phyloP scores from a whole-genome alignment of 768 basidiomycete genomes.

The Mycena venus region DNA sequence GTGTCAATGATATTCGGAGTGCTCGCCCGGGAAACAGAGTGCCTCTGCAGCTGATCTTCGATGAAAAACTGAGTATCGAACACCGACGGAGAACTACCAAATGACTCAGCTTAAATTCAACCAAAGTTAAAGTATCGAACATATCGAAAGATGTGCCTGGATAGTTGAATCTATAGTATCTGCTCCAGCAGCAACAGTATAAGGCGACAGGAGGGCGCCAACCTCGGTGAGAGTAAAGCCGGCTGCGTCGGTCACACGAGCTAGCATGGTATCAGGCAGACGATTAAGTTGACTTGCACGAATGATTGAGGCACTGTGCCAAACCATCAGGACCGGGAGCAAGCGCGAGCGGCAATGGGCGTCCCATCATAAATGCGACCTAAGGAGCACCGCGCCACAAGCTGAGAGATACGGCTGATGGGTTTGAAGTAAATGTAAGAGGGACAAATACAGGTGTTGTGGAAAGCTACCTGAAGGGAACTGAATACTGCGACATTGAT shows the following conservation, averaged over 20 bases:
- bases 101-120: constrained; percentile 39
- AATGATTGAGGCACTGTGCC: constrained; percentile 38
- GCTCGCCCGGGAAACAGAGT: constrained; percentile 9
- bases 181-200: constrained; percentile 36
- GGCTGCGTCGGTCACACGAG: constrained; percentile 37
- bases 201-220: constrained; percentile 38
- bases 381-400: constrained; percentile 50
- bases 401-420: constrained; percentile 40
- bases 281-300: neutral
- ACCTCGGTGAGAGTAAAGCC: constrained; percentile 40
- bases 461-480: constrained; percentile 38
- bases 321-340: constrained; percentile 31
- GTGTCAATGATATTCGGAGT: no score
- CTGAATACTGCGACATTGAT: constrained; percentile 37
- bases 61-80: constrained; percentile 40
- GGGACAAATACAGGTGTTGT: no score
- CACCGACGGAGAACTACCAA: constrained; percentile 29
- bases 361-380: constrained; percentile 45
- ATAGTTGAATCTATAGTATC: constrained; percentile 40
- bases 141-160: constrained; percentile 1
- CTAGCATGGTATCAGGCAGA: constrained; percentile 12
- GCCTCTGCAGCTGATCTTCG: constrained; percentile 29
- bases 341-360: constrained; percentile 32
- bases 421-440: neutral
- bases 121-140: constrained; percentile 28